Percentiles rank a stretch among this genome's conserved stretches.
These are phyloP conservation scores for Sporothrix pseudoabietina DNA, from an alignment of 2,329 filamentous ascomycete genomes.

Conservation along the genomic window DNA sequence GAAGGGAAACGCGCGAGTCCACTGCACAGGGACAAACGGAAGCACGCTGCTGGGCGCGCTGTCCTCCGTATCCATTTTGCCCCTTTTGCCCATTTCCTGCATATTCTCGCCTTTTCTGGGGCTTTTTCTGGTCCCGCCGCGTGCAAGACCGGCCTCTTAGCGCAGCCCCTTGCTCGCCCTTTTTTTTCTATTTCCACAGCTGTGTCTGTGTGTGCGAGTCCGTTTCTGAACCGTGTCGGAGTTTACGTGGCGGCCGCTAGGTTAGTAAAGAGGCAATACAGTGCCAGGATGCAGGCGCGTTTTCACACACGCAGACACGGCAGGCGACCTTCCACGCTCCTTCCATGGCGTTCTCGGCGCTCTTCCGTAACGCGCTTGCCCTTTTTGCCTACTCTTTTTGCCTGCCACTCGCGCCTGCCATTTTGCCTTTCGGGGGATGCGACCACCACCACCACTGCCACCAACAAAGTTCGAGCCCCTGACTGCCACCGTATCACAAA, in stretches of 20 bases:
- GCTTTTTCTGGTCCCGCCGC: background rate
- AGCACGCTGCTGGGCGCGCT: background rate
- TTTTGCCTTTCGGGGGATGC: constrained; percentile 14
- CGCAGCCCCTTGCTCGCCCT: constrained; percentile 11
- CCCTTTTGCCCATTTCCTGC: background rate
- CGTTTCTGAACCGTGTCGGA: background rate
- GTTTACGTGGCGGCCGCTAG: background rate
- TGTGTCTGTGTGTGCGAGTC: background rate
- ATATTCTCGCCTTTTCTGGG: constrained; percentile 12
- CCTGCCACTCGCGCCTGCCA: background rate
- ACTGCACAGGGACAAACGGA: constrained; percentile 20
- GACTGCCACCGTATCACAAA: constrained; percentile 13
- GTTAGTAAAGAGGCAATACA: constrained; percentile 21
- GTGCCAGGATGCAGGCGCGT: background rate
- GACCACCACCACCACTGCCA: background rate
- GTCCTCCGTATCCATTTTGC: constrained; percentile 23
- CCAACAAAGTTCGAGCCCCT: background rate
- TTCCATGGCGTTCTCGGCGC: constrained; percentile 19
- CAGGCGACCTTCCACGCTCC: constrained; percentile 9
- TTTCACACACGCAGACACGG: background rate
- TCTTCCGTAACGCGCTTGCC: constrained; percentile 17
- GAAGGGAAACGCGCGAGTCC: constrained; percentile 17
- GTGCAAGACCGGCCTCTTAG: constrained; percentile 16
- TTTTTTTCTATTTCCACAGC: background rate
- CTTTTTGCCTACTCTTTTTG: background rate